Evolutionary conservation across 1,284 basidiomycete species (phyloP).

Genomic region (Trametes polyzona): DNA sequence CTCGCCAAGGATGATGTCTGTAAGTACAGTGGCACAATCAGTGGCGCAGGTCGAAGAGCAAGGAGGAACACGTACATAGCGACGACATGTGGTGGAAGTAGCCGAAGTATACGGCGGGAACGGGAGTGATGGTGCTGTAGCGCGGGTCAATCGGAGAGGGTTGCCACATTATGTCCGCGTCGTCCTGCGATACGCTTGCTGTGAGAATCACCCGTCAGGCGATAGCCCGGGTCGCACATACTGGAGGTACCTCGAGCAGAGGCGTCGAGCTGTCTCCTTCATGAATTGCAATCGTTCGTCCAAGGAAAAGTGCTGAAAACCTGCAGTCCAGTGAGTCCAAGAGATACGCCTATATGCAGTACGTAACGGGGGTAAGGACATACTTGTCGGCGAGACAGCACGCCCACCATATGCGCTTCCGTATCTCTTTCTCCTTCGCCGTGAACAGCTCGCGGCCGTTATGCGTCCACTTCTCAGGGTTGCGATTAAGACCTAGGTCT

Average conservation of each 20-base stretch:
- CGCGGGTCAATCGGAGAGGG: conserved; percentile 42
- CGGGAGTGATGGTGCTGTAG: conserved; percentile 42
- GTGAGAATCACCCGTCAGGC: background rate
- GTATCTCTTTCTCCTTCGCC: conserved; percentile 69
- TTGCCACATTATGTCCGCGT: conserved; percentile 59
- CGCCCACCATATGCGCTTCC: conserved; percentile 84
- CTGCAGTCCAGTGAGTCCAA: conserved; percentile 9
- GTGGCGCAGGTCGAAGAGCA: background rate
- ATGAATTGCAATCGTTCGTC: conserved; percentile 72
- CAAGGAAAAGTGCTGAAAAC: conserved; percentile 27
- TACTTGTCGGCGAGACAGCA: conserved; percentile 78
- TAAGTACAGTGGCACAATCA: background rate
- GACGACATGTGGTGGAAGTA: conserved; percentile 63
- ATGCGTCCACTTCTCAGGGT: conserved; percentile 77
- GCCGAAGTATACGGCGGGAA: conserved; percentile 51
- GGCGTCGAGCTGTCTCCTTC: conserved; percentile 78
- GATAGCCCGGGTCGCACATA: conserved; percentile 30
- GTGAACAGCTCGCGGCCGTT: conserved; percentile 65
- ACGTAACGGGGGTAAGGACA: conserved; percentile 23
- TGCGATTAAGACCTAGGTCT: conserved; percentile 84
- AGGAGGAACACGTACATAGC: conserved; percentile 54
- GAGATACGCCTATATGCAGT: background rate
- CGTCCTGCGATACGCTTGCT: conserved; percentile 42
- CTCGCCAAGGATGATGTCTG: conserved; percentile 63
- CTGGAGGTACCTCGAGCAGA: conserved; percentile 60